Percentiles rank a stretch among this genome's conserved stretches.
Conservation (phyloP, 768 basidiomycete species). For the Clavaria fumosa region DNA sequence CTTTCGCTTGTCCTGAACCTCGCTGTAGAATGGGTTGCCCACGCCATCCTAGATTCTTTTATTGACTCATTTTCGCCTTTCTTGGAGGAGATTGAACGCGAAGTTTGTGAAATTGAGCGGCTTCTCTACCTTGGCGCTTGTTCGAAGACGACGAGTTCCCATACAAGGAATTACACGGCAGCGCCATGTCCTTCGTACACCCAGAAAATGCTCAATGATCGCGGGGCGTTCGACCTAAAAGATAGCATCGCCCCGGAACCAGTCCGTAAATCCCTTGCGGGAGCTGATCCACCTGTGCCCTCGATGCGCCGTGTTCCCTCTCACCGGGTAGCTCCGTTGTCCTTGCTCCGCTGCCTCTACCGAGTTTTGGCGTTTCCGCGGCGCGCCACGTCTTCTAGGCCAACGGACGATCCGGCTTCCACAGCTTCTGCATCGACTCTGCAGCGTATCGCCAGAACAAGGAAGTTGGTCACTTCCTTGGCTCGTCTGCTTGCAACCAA, state of each 20-base stretch:
- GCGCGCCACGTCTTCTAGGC: conserved; percentile 8
- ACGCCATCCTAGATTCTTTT: conserved; percentile 82
- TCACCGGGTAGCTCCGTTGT: conserved; percentile 5
- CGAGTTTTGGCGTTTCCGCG: not conserved
- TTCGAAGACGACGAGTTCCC: not conserved
- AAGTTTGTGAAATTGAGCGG: conserved; percentile 64
- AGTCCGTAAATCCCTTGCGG: too few relatives aligned
- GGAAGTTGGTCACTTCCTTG: conserved; percentile 66
- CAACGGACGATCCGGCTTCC: conserved; percentile 11
- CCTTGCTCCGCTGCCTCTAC: conserved; percentile 5
- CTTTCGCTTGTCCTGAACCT: too few relatives aligned
- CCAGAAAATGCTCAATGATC: not conserved
- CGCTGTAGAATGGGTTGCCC: conserved; percentile 77
- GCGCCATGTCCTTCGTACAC: too few relatives aligned
- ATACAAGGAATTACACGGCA: too few relatives aligned
- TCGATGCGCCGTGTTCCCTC: conserved; percentile 8
- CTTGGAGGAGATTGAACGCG: conserved; percentile 63
- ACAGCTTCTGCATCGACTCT: conserved; percentile 35
- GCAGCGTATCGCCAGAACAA: conserved; percentile 62
- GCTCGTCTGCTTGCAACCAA: conserved; percentile 65
- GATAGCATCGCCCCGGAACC: not conserved
- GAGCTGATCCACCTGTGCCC: too few relatives aligned
- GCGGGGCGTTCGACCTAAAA: not conserved
- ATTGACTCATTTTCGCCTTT: conserved; percentile 90
- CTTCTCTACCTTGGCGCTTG: conserved; percentile 32